Evolutionary conservation across 352 stramenopile species (phyloP).

Genomic region (Phytophthora brassicae): DNA sequence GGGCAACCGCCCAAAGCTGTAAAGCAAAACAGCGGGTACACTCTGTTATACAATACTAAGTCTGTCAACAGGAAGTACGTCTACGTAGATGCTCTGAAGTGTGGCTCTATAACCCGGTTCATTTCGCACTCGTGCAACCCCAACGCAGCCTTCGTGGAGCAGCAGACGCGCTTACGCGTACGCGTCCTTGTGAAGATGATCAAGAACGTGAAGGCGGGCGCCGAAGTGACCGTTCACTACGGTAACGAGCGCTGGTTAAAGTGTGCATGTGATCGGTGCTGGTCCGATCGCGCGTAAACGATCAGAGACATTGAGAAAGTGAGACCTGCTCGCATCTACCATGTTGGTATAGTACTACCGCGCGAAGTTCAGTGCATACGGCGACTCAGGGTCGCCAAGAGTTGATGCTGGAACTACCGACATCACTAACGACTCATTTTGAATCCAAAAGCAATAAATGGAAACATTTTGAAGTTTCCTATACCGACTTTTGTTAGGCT

Average conservation of each 20-base stretch:
- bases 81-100: slow-evolving; percentile 3
- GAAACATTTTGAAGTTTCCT: no score
- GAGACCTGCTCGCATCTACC: no score
- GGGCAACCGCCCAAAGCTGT: not conserved
- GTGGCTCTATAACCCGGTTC: slow-evolving; percentile 1
- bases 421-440: no score
- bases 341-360: no score
- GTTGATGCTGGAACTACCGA: no score
- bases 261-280: not conserved
- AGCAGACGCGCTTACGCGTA: no score
- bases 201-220: not conserved
- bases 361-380: no score
- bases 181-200: no score
- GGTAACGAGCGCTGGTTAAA: slow-evolving; percentile 7
- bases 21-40: slow-evolving; percentile 1
- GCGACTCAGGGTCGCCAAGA: no score
- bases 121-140: not conserved
- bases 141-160: no score
- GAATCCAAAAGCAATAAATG: no score
- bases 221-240: slow-evolving; percentile 5
- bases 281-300: not conserved
- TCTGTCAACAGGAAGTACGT: slow-evolving; percentile 2
- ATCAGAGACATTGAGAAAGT: not conserved
- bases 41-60: not conserved
- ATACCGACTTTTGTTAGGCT: no score